Percentiles rank a stretch among this genome's conserved stretches.
phyloP scores from a whole-genome alignment of 169 alveolate genomes.

The Theileria equi region DNA sequence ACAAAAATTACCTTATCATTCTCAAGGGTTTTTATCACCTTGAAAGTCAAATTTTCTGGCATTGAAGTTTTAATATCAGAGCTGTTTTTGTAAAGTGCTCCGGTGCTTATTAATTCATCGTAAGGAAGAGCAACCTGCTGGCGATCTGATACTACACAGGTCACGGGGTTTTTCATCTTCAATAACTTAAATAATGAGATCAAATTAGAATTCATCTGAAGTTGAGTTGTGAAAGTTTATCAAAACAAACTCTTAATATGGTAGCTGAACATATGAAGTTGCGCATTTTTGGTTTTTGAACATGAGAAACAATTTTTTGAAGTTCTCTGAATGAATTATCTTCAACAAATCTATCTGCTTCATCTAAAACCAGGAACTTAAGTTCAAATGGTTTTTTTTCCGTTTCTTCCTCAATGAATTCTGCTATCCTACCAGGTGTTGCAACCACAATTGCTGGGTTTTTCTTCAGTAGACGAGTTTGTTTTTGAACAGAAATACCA shows the following conservation, averaged over 20 bases:
- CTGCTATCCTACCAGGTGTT: slow-evolving; percentile 77
- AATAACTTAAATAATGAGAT: slow-evolving; percentile 34
- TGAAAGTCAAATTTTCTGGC: slow-evolving; percentile 34
- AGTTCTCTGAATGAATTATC: slow-evolving; percentile 57
- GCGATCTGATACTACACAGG: slow-evolving; percentile 37
- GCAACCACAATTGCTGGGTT: slow-evolving; percentile 69
- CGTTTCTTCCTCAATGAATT: slow-evolving; percentile 53
- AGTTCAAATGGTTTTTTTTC: slow-evolving; percentile 69
- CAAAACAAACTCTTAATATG: slow-evolving; percentile 28
- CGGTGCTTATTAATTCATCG: slow-evolving; percentile 11
- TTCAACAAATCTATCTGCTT: slow-evolving; percentile 91
- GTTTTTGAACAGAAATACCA: slow-evolving; percentile 71
- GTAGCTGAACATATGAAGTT: slow-evolving; percentile 59
- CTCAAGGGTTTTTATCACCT: slow-evolving; percentile 37
- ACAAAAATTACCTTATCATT: slow-evolving; percentile 25
- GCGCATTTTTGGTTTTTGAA: slow-evolving; percentile 14
- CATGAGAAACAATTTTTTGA: slow-evolving; percentile 27
- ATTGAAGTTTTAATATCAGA: slow-evolving; percentile 23
- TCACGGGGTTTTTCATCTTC: slow-evolving; percentile 39
- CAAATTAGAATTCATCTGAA: slow-evolving; percentile 34
- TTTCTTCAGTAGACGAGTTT: slow-evolving; percentile 59
- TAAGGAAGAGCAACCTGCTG: slow-evolving; percentile 43
- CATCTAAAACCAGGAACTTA: slow-evolving; percentile 87
- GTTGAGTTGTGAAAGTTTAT: neutral
- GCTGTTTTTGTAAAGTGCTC: slow-evolving; percentile 18